These are phyloP conservation scores for Bifiguratus adelaidae DNA, from an alignment of 192 early-diverging fungal genomes.

Conservation along the genomic window DNA sequence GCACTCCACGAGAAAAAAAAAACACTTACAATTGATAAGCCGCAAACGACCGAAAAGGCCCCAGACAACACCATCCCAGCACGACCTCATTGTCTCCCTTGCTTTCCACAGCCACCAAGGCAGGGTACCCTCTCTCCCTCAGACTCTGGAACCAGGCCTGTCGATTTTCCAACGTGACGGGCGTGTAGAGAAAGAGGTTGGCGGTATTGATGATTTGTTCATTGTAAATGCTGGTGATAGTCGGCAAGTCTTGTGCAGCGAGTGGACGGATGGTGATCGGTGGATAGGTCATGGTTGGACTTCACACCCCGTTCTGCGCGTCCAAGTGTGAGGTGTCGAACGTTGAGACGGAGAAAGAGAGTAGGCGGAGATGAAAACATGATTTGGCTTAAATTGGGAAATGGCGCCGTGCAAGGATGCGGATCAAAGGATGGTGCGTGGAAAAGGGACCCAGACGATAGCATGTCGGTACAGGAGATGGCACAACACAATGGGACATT, in stretches of 20 bases:
- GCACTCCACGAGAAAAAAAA: too few species aligned
- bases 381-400: too few species aligned
- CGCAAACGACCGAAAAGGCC: constrained; percentile 17
- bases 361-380: too few species aligned
- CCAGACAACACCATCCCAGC: constrained; percentile 13
- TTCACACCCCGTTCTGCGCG: too few species aligned
- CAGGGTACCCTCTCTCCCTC: constrained; percentile 26
- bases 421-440: too few species aligned
- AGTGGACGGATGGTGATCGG: constrained; percentile 27
- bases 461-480: too few species aligned
- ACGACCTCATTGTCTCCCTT: constrained; percentile 9
- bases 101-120: constrained; percentile 26
- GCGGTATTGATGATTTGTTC: constrained; percentile 27
- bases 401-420: too few species aligned
- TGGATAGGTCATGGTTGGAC: too few species aligned
- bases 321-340: too few species aligned
- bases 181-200: constrained; percentile 27
- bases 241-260: constrained; percentile 19
- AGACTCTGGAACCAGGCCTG: constrained; percentile 25
- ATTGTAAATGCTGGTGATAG: constrained; percentile 35
- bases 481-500: too few species aligned
- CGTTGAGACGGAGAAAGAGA: too few species aligned
- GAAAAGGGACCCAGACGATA: too few species aligned
- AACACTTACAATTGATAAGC: constrained; percentile 20
- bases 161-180: constrained; percentile 22